These are phyloP conservation scores for Kalmanozyma brasiliensis DNA, from an alignment of 1,284 basidiomycete genomes.

Conservation along the genomic window DNA sequence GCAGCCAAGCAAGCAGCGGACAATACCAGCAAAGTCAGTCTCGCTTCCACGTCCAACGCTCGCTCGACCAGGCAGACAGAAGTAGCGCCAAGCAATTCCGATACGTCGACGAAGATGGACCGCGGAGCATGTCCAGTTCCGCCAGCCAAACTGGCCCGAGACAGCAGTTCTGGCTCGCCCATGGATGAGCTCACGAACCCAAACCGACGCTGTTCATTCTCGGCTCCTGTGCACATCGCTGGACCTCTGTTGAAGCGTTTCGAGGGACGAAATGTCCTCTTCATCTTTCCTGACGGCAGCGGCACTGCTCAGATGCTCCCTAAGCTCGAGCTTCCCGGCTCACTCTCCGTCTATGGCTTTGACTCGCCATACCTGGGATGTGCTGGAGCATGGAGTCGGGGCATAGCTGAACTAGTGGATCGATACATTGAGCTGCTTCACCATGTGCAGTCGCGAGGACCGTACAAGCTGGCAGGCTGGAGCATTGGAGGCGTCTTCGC, in stretches of 20 bases:
- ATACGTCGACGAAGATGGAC: neutral
- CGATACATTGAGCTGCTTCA: constrained; percentile 32
- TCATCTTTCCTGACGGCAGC: constrained; percentile 45
- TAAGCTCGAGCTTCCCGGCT: neutral
- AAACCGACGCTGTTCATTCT: constrained; percentile 13
- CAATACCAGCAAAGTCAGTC: neutral
- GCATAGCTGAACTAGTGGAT: constrained; percentile 40
- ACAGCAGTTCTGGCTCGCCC: constrained; percentile 10
- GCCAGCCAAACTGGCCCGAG: neutral
- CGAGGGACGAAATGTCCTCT: constrained; percentile 22
- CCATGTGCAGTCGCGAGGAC: constrained; percentile 23
- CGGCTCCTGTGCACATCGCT: constrained; percentile 23
- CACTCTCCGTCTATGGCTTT: constrained; percentile 39
- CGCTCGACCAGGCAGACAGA: neutral
- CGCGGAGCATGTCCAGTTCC: neutral
- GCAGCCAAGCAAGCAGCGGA: constrained; percentile 21
- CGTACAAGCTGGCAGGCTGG: constrained; percentile 43
- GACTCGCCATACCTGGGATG: constrained; percentile 44
- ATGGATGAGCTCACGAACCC: constrained; percentile 34
- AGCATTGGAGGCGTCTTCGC: constrained; percentile 52
- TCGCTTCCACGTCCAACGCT: neutral
- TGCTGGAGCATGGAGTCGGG: constrained; percentile 35
- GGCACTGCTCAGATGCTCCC: constrained; percentile 30
- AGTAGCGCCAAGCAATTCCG: neutral
- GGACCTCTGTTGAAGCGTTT: constrained; percentile 20